Evolutionary conservation across 83 land plant genomes (phyloP).

Genomic region (Diphasiastrum complanatum): DNA sequence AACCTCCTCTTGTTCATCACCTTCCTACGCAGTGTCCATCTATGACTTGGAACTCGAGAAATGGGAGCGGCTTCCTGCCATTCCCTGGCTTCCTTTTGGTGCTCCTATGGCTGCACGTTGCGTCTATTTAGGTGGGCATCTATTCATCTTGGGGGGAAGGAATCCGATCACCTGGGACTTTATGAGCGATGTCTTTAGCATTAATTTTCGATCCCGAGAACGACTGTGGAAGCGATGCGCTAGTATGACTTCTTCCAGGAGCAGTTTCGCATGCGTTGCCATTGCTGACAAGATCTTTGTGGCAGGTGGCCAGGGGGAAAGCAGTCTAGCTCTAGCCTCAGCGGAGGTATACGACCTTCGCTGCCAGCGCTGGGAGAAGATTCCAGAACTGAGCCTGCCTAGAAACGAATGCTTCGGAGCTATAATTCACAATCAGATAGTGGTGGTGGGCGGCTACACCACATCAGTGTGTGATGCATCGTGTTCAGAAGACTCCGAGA

Average conservation of each 20-base stretch:
- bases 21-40: too few relatives aligned
- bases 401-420: not conserved
- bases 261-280: not conserved
- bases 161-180: not conserved
- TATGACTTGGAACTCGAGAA: not conserved
- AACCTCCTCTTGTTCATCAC: too few relatives aligned
- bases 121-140: not conserved
- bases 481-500: too few relatives aligned
- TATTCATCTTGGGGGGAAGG: not conserved
- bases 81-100: not conserved
- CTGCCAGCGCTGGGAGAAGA: not conserved
- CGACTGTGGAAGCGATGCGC: not conserved
- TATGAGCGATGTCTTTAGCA: not conserved
- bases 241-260: not conserved
- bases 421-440: not conserved
- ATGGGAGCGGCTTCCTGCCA: not conserved
- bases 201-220: not conserved
- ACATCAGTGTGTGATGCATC: too few relatives aligned
- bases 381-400: not conserved
- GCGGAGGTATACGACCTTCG: not conserved
- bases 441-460: conserved; percentile 10
- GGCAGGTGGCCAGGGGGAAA: not conserved
- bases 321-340: not conserved
- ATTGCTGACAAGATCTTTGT: not conserved
- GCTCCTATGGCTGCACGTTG: conserved; percentile 1